phyloP scores from a whole-genome alignment of 75 land plant species.

The Adiantum capillusveneris region DNA sequence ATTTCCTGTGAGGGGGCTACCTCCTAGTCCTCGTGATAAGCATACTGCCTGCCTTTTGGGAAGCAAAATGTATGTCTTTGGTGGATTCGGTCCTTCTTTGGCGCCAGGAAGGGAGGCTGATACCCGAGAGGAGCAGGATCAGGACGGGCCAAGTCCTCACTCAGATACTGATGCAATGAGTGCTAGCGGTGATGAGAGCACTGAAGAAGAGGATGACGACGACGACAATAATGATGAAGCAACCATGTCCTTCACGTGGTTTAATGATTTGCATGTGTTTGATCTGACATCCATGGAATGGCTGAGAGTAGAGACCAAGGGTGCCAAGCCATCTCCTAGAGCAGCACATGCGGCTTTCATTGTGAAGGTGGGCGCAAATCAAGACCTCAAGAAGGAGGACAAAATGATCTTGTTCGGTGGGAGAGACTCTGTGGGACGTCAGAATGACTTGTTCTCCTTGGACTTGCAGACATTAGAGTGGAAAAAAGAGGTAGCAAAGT shows the following conservation, averaged over 20 bases:
- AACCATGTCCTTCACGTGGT: conserved; percentile 2
- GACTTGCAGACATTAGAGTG: neutral
- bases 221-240: neutral
- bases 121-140: neutral
- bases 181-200: neutral
- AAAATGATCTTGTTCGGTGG: neutral
- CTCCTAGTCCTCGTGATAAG: conserved; percentile 2
- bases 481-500: neutral
- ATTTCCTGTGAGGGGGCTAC: neutral
- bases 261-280: neutral
- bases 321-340: neutral
- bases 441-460: neutral
- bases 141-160: too few species aligned
- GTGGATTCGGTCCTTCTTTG: neutral
- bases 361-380: neutral
- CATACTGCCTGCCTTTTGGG: conserved; percentile 1
- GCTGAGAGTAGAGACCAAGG: neutral
- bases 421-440: neutral
- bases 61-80: neutral
- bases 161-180: neutral
- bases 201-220: neutral
- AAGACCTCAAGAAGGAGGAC: neutral
- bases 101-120: neutral
- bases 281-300: neutral
- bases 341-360: conserved; percentile 3